These are phyloP conservation scores for Ceratorhiza oryzae-sativae DNA, from an alignment of 1,284 basidiomycete species.

Conservation along the genomic window DNA sequence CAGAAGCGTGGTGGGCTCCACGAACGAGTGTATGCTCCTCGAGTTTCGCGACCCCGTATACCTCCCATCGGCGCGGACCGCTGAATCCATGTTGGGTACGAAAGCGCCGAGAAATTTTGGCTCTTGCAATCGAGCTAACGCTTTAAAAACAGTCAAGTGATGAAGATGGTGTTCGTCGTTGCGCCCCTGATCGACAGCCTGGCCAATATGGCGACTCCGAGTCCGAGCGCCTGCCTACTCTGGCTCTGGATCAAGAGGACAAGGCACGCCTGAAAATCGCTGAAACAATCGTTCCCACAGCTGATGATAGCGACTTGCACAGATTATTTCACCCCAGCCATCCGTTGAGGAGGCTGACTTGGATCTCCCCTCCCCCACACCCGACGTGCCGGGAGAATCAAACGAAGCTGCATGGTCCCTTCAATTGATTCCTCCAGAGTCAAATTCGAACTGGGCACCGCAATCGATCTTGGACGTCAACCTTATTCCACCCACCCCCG, in stretches of 20 bases:
- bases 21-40: conserved; percentile 1
- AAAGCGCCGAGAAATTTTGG: neutral
- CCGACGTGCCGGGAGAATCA: neutral
- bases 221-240: neutral
- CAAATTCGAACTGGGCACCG: neutral
- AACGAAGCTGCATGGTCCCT: neutral
- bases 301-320: neutral
- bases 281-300: neutral
- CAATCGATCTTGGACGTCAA: neutral
- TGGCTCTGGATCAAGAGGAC: neutral
- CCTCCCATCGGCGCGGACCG: neutral
- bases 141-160: neutral
- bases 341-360: neutral
- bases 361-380: neutral
- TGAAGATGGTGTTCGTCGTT: neutral
- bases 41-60: neutral
- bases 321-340: neutral
- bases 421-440: neutral
- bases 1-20: conserved; percentile 15
- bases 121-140: neutral
- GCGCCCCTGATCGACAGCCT: neutral
- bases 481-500: conserved; percentile 6
- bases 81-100: neutral
- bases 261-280: neutral
- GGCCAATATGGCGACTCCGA: neutral